Percentiles rank a stretch among this genome's conserved stretches.
These are phyloP conservation scores for Lathyrus tuberosus DNA, from an alignment of 306 rosid species.

Conservation along the genomic window DNA sequence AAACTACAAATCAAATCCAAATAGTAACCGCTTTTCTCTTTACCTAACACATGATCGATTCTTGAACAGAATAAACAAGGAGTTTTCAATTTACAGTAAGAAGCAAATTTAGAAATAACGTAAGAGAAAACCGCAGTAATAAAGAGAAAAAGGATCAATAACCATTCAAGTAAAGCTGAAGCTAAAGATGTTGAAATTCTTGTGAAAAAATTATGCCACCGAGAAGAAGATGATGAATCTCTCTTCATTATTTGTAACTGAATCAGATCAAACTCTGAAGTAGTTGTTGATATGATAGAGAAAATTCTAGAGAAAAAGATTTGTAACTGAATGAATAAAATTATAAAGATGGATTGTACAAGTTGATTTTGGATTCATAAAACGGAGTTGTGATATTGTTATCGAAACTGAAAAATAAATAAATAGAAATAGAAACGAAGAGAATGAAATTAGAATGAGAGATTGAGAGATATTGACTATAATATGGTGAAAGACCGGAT, in stretches of 20 bases:
- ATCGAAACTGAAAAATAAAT: constrained; percentile 25
- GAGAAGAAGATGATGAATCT: constrained; percentile 38
- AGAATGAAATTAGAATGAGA: constrained; percentile 34
- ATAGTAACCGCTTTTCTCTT: constrained; percentile 59
- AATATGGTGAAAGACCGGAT: constrained; percentile 10
- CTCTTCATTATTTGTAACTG: constrained; percentile 24
- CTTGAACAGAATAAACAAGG: constrained; percentile 94
- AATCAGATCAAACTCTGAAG: constrained; percentile 39
- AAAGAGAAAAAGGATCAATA: constrained; percentile 70
- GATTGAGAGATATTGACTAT: neutral
- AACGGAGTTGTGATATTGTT: constrained; percentile 12
- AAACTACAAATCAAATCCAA: constrained; percentile 70
- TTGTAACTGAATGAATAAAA: neutral
- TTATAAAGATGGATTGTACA: no score
- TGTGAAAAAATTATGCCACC: constrained; percentile 30
- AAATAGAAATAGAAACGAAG: constrained; percentile 18
- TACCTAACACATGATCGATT: constrained; percentile 82
- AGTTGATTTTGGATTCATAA: no score
- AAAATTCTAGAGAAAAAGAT: neutral
- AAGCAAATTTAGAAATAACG: constrained; percentile 71
- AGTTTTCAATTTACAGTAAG: constrained; percentile 56
- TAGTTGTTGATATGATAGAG: neutral
- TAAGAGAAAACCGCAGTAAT: constrained; percentile 66
- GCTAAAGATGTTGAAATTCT: constrained; percentile 48
- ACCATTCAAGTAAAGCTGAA: constrained; percentile 82